Base-by-base conservation (phyloP, 257 asterid genomes). In the Scutellaria barbata region DNA sequence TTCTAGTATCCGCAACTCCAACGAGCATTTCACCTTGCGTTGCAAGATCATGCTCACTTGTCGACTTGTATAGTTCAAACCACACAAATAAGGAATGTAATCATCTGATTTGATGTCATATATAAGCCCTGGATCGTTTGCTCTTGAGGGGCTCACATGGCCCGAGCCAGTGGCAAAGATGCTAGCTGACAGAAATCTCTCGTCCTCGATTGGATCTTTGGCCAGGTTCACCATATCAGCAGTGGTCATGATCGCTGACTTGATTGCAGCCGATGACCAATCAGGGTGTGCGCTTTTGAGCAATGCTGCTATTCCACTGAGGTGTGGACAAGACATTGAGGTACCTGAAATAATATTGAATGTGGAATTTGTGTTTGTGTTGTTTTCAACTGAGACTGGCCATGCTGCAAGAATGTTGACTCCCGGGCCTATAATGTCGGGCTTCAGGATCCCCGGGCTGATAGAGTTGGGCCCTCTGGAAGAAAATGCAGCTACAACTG, bases 1-100 rank as follows among this genome's bases (percentile, higher is more conserved):
- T 18, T 83, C 84, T 4, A 70, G 69, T 11, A 84, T 75, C 61
- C 68, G 75, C 5, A 57, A 35, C 18, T 35, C 68, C 18, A 3
- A 40, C 0, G 71, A 40, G 58, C 92, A 84, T 35, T 68, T 69
- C 25, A 84, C 72, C 62, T 8, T 64, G 6, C 41, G 62, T 3
- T 72, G 76, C 4, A 71, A 1, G 25, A 78, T 30, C 3, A 0
- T 10, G 4, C 77, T 62, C 0, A 84, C 77, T 8, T 84, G 46
- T 20, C 57, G 22, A 51, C 35, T 12, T 0, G 88, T 82, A 75
- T 82, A 84, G 11, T 75, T 68, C 43, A 86, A 63, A 6, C 92
- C 89, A 10, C 92, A 86, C 9, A 84, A 37, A 41, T 82, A 87
- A 1, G 85, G 76, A 0, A 79, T 4, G 67, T 88, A 88, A 9